These are phyloP conservation scores for Vitis rupestris DNA, from an alignment of 164 flowering plant species.

Conservation along the genomic window DNA sequence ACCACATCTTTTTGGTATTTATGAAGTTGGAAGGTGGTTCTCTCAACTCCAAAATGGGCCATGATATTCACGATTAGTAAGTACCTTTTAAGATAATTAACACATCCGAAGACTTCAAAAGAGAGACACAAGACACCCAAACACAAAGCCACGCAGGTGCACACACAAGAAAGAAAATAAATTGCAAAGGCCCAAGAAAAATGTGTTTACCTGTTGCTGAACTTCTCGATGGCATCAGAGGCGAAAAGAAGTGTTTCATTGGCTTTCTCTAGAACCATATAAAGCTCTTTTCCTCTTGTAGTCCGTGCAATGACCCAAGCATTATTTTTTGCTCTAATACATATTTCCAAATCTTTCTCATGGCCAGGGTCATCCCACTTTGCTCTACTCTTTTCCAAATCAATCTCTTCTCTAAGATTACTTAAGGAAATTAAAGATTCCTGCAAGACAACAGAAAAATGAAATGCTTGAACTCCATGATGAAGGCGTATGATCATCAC, in stretches of 20 bases:
- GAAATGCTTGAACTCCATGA: background rate
- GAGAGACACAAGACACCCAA: too few relatives aligned
- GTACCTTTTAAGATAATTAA: background rate
- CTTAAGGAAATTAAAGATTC: constrained; percentile 74
- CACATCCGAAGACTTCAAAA: too few relatives aligned
- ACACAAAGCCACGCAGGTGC: too few relatives aligned
- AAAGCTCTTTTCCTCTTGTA: constrained; percentile 85
- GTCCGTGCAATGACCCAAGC: constrained; percentile 86
- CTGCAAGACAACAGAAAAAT: constrained; percentile 32
- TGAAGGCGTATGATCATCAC: background rate
- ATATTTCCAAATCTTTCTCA: constrained; percentile 80
- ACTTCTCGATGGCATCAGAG: constrained; percentile 83
- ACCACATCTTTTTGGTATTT: too few relatives aligned
- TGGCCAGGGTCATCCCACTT: constrained; percentile 43
- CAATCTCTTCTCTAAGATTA: constrained; percentile 85
- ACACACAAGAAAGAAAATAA: background rate
- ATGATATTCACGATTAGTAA: background rate
- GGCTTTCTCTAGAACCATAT: constrained; percentile 92
- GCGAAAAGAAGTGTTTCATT: constrained; percentile 92
- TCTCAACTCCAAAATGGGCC: background rate
- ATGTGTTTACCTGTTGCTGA: constrained; percentile 73
- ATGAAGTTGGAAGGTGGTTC: background rate
- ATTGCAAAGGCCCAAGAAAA: background rate
- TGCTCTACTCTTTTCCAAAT: constrained; percentile 66
- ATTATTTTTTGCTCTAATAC: constrained; percentile 87